Conservation (phyloP, 2,329 filamentous ascomycete species). For the Aspergillus texensis region DNA sequence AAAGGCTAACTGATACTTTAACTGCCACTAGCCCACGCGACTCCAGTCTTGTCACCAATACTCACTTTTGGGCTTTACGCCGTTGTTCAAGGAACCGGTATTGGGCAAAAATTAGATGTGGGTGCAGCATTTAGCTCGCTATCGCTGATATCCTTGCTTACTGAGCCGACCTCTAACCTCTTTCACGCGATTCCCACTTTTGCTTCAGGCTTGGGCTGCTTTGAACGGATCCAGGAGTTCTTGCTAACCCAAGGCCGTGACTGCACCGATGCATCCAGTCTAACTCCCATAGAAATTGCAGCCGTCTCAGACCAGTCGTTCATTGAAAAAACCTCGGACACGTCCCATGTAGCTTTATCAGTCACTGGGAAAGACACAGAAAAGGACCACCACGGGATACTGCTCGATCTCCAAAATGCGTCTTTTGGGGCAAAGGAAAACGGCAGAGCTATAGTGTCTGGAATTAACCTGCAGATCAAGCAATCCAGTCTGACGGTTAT, state of each 20-base stretch:
- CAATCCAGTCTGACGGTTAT: neutral
- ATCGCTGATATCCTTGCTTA: neutral
- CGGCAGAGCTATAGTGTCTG: neutral
- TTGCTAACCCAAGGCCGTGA: neutral
- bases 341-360: neutral
- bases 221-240: neutral
- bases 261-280: fast-evolving
- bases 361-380: neutral
- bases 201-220: neutral
- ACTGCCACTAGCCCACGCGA: neutral
- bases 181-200: neutral
- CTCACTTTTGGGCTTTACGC: neutral
- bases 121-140: neutral
- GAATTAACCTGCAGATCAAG: neutral
- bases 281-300: neutral
- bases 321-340: neutral
- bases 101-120: neutral
- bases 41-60: neutral
- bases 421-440: neutral
- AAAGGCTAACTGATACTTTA: neutral
- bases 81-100: neutral
- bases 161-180: neutral
- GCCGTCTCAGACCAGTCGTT: neutral
- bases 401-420: neutral
- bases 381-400: neutral